phyloP scores from a whole-genome alignment of 148 eudicot species.

The Fagopyrum homotropicum region DNA sequence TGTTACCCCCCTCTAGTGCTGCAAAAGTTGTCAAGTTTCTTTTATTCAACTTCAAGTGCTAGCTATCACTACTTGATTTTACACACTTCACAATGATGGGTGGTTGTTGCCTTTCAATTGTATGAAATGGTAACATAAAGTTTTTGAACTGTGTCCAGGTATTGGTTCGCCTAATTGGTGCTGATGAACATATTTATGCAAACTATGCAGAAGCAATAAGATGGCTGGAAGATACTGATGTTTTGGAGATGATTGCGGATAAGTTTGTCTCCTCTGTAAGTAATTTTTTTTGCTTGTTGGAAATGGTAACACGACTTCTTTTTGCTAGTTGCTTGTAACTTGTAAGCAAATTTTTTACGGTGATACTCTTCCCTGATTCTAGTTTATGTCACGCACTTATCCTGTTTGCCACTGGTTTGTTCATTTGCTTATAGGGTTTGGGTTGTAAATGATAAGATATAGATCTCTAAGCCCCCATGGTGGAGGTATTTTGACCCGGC shows the following conservation, averaged over 20 bases:
- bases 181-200: slow-evolving; percentile 84
- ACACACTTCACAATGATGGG: not conserved
- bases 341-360: not conserved
- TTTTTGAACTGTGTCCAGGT: slow-evolving; percentile 38
- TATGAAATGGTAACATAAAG: slow-evolving; percentile 1
- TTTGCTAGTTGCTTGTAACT: not conserved
- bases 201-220: slow-evolving; percentile 65
- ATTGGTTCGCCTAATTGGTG: slow-evolving; percentile 87
- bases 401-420: not conserved
- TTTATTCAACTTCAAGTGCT: not conserved
- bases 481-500: not conserved
- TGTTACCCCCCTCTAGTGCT: not conserved
- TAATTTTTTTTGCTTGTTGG: not conserved
- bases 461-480: not conserved
- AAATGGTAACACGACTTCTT: too few relatives aligned
- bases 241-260: slow-evolving; percentile 88
- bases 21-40: too few relatives aligned
- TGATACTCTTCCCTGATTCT: not conserved
- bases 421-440: not conserved
- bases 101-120: not conserved
- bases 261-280: slow-evolving; percentile 95
- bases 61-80: not conserved
- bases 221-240: slow-evolving; percentile 89
- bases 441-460: not conserved
- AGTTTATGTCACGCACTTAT: not conserved